These are phyloP conservation scores for Hygrophorus russula DNA, from an alignment of 768 basidiomycete genomes.

Conservation along the genomic window DNA sequence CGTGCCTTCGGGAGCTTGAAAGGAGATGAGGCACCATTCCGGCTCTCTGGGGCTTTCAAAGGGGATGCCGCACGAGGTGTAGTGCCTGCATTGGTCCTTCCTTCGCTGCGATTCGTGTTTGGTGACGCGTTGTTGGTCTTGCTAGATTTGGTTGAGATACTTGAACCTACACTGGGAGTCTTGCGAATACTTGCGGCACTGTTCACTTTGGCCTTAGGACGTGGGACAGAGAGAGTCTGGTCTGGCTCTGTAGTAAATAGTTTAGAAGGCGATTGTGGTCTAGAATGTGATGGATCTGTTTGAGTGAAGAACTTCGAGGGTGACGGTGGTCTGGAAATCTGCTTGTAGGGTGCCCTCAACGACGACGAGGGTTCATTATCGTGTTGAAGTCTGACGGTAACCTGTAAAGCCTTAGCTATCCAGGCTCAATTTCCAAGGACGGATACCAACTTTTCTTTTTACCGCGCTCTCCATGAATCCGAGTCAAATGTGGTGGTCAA, in stretches of 20 bases:
- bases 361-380: conserved; percentile 10
- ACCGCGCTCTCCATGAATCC: conserved; percentile 25
- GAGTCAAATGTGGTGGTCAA: background rate
- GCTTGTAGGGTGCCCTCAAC: background rate
- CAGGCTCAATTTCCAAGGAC: conserved; percentile 4
- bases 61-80: conserved; percentile 32
- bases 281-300: conserved; percentile 1
- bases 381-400: conserved; percentile 41
- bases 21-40: conserved; percentile 23
- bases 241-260: conserved; percentile 12
- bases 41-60: conserved; percentile 30
- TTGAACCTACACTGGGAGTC: conserved; percentile 10
- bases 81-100: conserved; percentile 10
- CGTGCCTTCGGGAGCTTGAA: conserved; percentile 8
- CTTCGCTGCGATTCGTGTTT: conserved; percentile 4
- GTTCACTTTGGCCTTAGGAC: conserved; percentile 56
- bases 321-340: background rate
- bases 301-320: background rate
- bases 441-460: conserved; percentile 34
- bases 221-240: conserved; percentile 15
- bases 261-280: conserved; percentile 32
- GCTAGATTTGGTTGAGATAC: conserved; percentile 5
- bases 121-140: conserved; percentile 14
- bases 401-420: conserved; percentile 22
- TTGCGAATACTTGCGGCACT: conserved; percentile 34